These are phyloP conservation scores for Saccharomycopsis hybrid DNA, from an alignment of 1,139 yeast species.

Conservation along the genomic window DNA sequence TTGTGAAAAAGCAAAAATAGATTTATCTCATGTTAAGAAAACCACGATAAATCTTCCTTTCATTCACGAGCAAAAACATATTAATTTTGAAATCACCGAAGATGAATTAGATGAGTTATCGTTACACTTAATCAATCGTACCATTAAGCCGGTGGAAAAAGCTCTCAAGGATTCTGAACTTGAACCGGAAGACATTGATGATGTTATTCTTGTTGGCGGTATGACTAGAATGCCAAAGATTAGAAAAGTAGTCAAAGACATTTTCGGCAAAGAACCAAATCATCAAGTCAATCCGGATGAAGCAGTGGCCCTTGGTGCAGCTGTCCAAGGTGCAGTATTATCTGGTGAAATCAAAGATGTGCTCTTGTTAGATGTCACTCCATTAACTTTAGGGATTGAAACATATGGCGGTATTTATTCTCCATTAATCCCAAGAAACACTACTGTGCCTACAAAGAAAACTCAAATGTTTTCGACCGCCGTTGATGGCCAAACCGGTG, in stretches of 20 bases:
- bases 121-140: slow-evolving; percentile 50
- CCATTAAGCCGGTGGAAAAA: slow-evolving; percentile 58
- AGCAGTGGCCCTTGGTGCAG: slow-evolving; percentile 82
- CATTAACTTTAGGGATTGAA: slow-evolving; percentile 72
- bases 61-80: slow-evolving; percentile 43
- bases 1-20: slow-evolving; percentile 67
- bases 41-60: slow-evolving; percentile 62
- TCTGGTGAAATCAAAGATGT: slow-evolving; percentile 69
- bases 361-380: slow-evolving; percentile 71
- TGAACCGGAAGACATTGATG: slow-evolving; percentile 56
- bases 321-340: slow-evolving; percentile 73
- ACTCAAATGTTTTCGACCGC: slow-evolving; percentile 75
- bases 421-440: slow-evolving; percentile 68
- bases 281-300: slow-evolving; percentile 75
- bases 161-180: slow-evolving; percentile 69
- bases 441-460: slow-evolving; percentile 68
- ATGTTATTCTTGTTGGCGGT: slow-evolving; percentile 71
- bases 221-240: slow-evolving; percentile 84
- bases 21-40: slow-evolving; percentile 51
- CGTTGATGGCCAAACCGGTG: slow-evolving; percentile 80
- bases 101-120: slow-evolving; percentile 60
- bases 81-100: slow-evolving; percentile 49
- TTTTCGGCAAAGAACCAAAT: slow-evolving; percentile 55
- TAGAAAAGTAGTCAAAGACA: slow-evolving; percentile 43
- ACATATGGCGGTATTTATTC: slow-evolving; percentile 78